Conservation (phyloP, 2,329 filamentous ascomycete species). For the Drechmeria coniospora region DNA sequence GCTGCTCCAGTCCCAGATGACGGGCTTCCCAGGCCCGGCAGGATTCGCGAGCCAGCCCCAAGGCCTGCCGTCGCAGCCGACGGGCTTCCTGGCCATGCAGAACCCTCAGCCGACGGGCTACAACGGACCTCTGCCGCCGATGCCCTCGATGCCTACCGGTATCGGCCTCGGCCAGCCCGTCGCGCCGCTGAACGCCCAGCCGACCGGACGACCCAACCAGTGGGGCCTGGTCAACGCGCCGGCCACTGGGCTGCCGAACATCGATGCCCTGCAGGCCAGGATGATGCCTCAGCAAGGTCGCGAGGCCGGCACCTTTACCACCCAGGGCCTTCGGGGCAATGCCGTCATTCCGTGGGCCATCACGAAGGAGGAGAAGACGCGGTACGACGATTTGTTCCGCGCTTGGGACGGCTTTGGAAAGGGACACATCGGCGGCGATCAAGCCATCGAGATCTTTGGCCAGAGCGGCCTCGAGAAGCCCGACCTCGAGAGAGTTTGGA, state of each 20-base stretch:
- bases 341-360: conserved; percentile 97
- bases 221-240: conserved; percentile 98
- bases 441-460: conserved; percentile 92
- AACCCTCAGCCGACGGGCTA: conserved; percentile 69
- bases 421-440: conserved; percentile 79
- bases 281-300: conserved; percentile 97
- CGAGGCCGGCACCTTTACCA: conserved; percentile 69
- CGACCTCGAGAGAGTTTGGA: conserved; percentile 89
- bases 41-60: conserved; percentile 42
- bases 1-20: conserved; percentile 50
- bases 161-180: conserved; percentile 30
- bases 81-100: conserved; percentile 50
- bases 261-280: conserved; percentile 77
- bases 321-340: conserved; percentile 77
- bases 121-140: conserved; percentile 69
- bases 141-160: conserved; percentile 62
- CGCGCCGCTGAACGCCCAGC: conserved; percentile 74
- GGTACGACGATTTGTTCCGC: conserved; percentile 87
- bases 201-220: conserved; percentile 81
- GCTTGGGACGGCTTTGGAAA: conserved; percentile 94
- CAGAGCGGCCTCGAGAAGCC: conserved; percentile 86
- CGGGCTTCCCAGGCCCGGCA: conserved; percentile 45
- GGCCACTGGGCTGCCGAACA: conserved; percentile 76
- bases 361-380: conserved; percentile 95
- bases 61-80: conserved; percentile 51